Conservation (phyloP, 2,329 filamentous ascomycete species). For the Lachnellula willkommii region DNA sequence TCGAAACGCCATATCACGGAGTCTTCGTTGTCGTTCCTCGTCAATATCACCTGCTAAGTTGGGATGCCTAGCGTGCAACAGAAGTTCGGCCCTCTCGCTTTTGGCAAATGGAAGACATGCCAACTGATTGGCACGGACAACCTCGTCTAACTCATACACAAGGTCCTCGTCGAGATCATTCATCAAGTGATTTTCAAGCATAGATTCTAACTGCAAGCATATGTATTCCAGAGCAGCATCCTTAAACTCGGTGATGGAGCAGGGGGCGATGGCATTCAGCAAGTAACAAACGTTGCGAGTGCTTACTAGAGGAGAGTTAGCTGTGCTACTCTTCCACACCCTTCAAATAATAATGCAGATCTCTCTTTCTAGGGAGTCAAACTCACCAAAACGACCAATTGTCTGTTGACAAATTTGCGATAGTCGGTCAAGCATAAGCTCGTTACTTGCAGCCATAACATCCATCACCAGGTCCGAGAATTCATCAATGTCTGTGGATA, state of each 20-base stretch:
- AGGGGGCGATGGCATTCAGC: conserved; percentile 80
- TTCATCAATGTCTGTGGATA: conserved; percentile 67
- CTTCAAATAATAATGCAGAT: too few species aligned
- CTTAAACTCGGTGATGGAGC: conserved; percentile 79
- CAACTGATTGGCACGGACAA: conserved; percentile 78
- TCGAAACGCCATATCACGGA: conserved; percentile 72
- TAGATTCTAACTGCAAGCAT: conserved; percentile 82
- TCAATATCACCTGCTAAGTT: conserved; percentile 53
- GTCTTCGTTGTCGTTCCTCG: conserved; percentile 62
- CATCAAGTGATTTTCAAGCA: conserved; percentile 84
- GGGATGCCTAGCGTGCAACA: conserved; percentile 51
- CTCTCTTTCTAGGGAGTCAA: too few species aligned
- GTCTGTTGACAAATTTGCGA: conserved; percentile 84
- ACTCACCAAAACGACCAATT: conserved; percentile 69
- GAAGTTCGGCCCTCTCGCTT: conserved; percentile 64
- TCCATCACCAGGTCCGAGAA: conserved; percentile 88
- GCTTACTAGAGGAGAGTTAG: conserved; percentile 49
- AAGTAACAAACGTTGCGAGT: conserved; percentile 80
- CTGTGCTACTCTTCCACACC: background rate
- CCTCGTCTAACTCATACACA: conserved; percentile 71
- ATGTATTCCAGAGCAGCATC: conserved; percentile 84
- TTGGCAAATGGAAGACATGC: conserved; percentile 71
- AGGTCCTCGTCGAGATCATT: conserved; percentile 82
- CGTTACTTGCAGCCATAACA: conserved; percentile 83
- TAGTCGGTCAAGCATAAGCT: conserved; percentile 89